Evolutionary conservation across 2,329 filamentous ascomycete species (phyloP).

Genomic region (Alternaria ethzedia): DNA sequence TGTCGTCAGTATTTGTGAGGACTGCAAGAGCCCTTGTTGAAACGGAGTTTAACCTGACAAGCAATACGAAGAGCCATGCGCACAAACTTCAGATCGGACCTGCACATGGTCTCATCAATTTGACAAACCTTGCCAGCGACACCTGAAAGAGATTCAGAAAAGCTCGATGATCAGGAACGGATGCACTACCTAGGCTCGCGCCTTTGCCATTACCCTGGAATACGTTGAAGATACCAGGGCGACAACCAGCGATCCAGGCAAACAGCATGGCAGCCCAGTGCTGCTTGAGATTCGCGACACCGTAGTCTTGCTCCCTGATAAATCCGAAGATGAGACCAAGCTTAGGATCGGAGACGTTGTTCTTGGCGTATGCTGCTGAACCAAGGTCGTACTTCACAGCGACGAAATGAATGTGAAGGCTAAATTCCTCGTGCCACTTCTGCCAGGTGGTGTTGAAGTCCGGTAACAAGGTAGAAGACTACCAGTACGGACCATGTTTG

Average conservation of each 20-base stretch:
- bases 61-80: neutral
- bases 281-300: neutral
- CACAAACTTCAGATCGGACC: neutral
- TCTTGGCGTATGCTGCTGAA: neutral
- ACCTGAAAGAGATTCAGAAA: too few species aligned
- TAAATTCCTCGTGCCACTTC: neutral
- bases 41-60: neutral
- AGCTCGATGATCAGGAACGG: too few species aligned
- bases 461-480: neutral
- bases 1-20: neutral
- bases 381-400: neutral
- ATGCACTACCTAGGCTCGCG: neutral
- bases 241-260: rapidly evolving
- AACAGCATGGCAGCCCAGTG: neutral
- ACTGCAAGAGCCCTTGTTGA: neutral
- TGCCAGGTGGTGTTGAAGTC: neutral
- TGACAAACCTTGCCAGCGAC: too few species aligned
- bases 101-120: too few species aligned
- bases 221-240: neutral
- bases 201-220: neutral
- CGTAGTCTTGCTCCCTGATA: neutral
- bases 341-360: neutral
- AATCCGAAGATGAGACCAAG: neutral
- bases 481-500: neutral
- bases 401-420: neutral